Evolutionary conservation across 306 rosid species (phyloP).

Genomic region (Neltuma alba): DNA sequence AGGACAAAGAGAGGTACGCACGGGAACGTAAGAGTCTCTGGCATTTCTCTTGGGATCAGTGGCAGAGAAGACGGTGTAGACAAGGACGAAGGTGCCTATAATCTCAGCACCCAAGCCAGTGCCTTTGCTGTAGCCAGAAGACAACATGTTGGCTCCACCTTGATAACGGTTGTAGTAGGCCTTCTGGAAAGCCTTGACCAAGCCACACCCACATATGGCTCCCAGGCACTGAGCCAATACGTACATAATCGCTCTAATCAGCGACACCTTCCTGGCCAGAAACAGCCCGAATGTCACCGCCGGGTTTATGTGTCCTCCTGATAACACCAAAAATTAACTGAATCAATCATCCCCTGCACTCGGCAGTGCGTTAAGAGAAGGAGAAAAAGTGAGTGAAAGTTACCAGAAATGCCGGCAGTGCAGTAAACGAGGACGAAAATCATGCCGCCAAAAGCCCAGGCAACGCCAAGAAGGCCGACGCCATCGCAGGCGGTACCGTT

Average conservation of each 20-base stretch:
- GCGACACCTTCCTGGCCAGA: conserved; percentile 47
- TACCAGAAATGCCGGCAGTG: conserved; percentile 59
- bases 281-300: conserved; percentile 55
- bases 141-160: conserved; percentile 45
- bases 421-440: conserved; percentile 57
- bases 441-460: conserved; percentile 67
- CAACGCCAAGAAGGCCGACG: conserved; percentile 56
- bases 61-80: conserved; percentile 58
- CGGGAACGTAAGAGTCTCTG: conserved; percentile 56
- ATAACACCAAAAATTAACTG: neutral
- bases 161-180: conserved; percentile 43
- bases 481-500: conserved; percentile 15
- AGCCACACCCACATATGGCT: conserved; percentile 46
- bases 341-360: neutral
- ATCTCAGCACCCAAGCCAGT: conserved; percentile 53
- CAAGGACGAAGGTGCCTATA: conserved; percentile 49
- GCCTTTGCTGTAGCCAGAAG: conserved; percentile 43
- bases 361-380: neutral
- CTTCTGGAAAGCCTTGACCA: conserved; percentile 44
- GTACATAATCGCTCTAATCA: conserved; percentile 44
- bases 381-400: neutral
- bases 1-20: conserved; percentile 6
- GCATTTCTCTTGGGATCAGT: conserved; percentile 55
- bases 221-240: conserved; percentile 52
- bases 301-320: conserved; percentile 57